Evolutionary conservation across 2,329 filamentous ascomycete genomes (phyloP), one percentile per base, ranked within the genome.

Genomic region (Aspergillus caelatus): DNA sequence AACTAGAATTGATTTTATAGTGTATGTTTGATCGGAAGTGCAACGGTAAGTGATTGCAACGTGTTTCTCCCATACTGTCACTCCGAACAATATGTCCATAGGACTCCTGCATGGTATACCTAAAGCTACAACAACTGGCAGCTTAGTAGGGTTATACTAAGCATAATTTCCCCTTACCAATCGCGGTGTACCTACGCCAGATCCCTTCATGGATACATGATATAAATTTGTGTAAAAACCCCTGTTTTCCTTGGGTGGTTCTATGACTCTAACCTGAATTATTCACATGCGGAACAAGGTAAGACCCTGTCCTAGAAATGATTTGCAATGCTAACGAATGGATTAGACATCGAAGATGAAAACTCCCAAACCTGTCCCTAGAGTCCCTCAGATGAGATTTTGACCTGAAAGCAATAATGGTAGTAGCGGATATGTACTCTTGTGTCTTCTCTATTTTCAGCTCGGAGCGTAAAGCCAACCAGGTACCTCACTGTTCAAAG

Each of bases 281-380:
- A 52, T 52, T 12, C 28, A 52, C 48, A 52, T 32, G 48, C 9
- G 28, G 16, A 34, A 28, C 19, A 30, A 32, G 28, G 28, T n/a
- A 30, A 30, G 21, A 19, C 46, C 48, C 28, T n/a, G 9, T 23
- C 48, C 48, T 52, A 34, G 28, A 30, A 52, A 32, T 11, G 16
- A 32, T 52, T 52, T 52, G 48, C 48, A 52, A 52, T 52, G 26
- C 48, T 52, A 52, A 52, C n/a, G 46, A 28, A 30, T 52, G 19
- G 14, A 1, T 11, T 8, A 52, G 48, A 32, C 19, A 34, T 32
- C 48, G 16, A 52, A 52, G 28, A 52, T 19, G 16, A 12, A 2
- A 32, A n/a, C 19, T 11, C 28, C 48, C n/a, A n/a, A n/a, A 30
- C 26, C 11, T 52, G 28, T 30, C n/a, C 48, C 48, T 9, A 32